Conservation (phyloP, 2,329 filamentous ascomycete genomes). For the Lachnellula cervina region DNA sequence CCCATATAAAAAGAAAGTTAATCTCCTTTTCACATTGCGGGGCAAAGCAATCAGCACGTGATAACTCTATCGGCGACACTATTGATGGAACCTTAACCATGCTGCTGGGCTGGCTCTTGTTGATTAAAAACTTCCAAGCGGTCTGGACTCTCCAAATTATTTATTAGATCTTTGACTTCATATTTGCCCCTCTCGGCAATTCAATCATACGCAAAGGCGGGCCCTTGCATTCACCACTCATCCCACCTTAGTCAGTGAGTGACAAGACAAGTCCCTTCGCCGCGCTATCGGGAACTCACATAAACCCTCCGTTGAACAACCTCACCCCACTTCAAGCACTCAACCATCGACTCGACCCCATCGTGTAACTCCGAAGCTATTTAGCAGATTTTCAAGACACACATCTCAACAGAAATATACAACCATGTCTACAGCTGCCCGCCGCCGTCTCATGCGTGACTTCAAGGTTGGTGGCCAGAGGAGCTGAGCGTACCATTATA, state of each 20-base stretch:
- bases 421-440: constrained; percentile 85
- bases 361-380: neutral
- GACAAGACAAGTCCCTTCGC: neutral
- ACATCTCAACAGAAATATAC: neutral
- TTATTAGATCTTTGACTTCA: neutral
- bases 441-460: constrained; percentile 96
- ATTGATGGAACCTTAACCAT: neutral
- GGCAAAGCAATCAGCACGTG: too few relatives aligned
- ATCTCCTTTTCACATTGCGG: too few relatives aligned
- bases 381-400: neutral
- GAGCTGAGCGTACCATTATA: constrained; percentile 13
- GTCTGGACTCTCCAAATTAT: neutral
- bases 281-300: constrained; percentile 13
- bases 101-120: too few relatives aligned
- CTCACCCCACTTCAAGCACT: neutral
- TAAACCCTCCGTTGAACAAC: constrained; percentile 7
- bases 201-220: neutral
- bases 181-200: neutral
- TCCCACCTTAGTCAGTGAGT: neutral
- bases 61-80: neutral
- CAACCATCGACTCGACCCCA: too few relatives aligned
- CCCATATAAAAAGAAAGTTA: too few relatives aligned
- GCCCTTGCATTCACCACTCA: constrained; percentile 3
- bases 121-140: neutral
- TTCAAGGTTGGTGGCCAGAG: constrained; percentile 71